A percentile compares a stretch with the other conserved stretches of the same genome.
Conservation (phyloP, 78 protist genomes). For the slime mould (Dictyostelium discoideum) region DNA sequence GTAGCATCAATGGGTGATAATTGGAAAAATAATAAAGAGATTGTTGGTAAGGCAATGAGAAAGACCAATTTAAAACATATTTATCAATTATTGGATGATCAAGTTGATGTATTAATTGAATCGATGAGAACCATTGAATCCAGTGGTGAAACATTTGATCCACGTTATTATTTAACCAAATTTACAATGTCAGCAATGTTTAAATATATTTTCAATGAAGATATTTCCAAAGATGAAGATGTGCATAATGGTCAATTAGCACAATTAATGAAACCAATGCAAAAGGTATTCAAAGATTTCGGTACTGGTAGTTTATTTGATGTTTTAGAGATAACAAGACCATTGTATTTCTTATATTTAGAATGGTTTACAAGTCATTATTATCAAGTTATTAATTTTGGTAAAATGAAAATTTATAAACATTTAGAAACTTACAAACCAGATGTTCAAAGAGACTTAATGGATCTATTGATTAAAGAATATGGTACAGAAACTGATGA, state of each 20-base stretch:
- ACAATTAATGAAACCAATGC: neutral
- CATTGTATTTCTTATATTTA: neutral
- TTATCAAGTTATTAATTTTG: neutral
- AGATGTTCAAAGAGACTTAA: neutral
- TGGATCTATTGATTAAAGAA: neutral
- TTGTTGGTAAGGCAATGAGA: conserved; percentile 22
- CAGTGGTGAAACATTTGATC: neutral
- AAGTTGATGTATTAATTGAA: neutral
- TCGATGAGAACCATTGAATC: neutral
- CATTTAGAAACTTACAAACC: neutral
- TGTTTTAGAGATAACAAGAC: neutral
- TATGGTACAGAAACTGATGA: neutral
- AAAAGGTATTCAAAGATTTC: neutral
- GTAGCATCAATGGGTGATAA: neutral
- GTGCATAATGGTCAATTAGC: neutral
- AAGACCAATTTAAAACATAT: conserved; percentile 43
- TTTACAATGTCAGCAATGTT: conserved; percentile 18
- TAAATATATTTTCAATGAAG: neutral
- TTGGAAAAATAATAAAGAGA: conserved; percentile 21
- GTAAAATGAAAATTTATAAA: neutral
- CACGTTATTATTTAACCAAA: neutral
- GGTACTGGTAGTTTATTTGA: neutral
- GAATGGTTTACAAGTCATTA: neutral
- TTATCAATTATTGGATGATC: conserved; percentile 11
- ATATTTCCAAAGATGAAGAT: neutral